Base-by-base conservation (phyloP, 2,329 filamentous ascomycete genomes). In the Talaromyces sp. region DNA sequence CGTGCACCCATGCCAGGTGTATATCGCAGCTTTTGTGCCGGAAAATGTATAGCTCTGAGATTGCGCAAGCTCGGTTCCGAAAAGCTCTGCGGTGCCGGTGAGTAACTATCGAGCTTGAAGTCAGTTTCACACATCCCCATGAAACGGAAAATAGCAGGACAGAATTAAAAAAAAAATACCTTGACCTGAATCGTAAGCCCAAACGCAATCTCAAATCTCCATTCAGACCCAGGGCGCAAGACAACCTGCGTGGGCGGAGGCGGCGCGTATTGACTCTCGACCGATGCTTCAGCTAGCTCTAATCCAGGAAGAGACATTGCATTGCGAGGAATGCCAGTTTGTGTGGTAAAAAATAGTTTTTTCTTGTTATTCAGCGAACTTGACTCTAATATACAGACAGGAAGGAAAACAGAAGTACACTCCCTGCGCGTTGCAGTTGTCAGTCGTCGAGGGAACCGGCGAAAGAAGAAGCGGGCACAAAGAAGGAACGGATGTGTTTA, bases 1-100 rank as follows among this genome's bases (percentile, higher is more conserved):
- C 58, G 87, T 87, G 77, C 92, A 97, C 69, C 95, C 93, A 71
- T 93, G 87, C 89, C 92, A 96, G 57, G 93, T 96, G 75, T 91
- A 91, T 70, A 99, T 89, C 64, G 93, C 93, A 62, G 90, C 90
- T 79, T 96, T 96, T 67, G 85, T 85, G 60, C 91, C 90, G 53
- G 85, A 84, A 75, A 99, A 93, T 33, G 83, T 88, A 79, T 98
- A 98, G 10, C 85, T 83, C 57, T 89, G 89, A 61, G 89, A 89
- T 10, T 85, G 83, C 11, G 92, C 92, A 51, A 99, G 88, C 78
- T 99, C 95, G 60, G 93, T 93, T 72, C 95, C 95, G 73, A 98
- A 96, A 71, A 96, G 87, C 76, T 99, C 95, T 55, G 93, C 95
- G 1, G 88, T 92, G 64, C 95, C 95, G 36, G 84, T 86, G 60